phyloP scores from a whole-genome alignment of 768 basidiomycete genomes.

The Tulasnella sp. region DNA sequence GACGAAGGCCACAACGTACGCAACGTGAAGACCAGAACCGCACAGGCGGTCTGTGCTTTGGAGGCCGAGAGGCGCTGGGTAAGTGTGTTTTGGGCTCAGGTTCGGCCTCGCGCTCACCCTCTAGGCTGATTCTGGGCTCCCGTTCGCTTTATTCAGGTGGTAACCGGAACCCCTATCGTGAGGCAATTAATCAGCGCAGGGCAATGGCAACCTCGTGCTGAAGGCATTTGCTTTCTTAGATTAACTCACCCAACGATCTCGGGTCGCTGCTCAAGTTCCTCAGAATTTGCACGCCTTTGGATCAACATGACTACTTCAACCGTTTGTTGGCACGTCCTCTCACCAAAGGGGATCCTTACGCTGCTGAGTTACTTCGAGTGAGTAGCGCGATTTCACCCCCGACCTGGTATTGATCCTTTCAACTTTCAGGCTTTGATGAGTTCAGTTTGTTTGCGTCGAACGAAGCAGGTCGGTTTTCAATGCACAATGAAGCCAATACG shows the following conservation, averaged over 20 bases:
- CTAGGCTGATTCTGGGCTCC: not conserved
- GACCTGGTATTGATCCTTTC: not conserved
- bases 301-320: slow-evolving; percentile 74
- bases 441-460: slow-evolving; percentile 67
- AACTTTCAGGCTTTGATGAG: slow-evolving; percentile 55
- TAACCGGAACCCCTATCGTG: slow-evolving; percentile 85
- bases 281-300: slow-evolving; percentile 72
- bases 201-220: not conserved
- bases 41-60: slow-evolving; percentile 51
- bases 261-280: slow-evolving; percentile 80
- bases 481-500: no score
- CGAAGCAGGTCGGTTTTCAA: slow-evolving; percentile 49
- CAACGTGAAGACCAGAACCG: slow-evolving; percentile 79
- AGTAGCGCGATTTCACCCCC: slow-evolving; percentile 17
- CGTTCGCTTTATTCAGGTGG: slow-evolving; percentile 21
- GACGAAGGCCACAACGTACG: slow-evolving; percentile 87
- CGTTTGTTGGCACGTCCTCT: slow-evolving; percentile 67
- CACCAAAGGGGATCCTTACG: slow-evolving; percentile 52
- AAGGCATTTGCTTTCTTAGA: slow-evolving; percentile 32
- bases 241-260: slow-evolving; percentile 75
- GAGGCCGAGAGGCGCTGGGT: slow-evolving; percentile 62
- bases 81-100: slow-evolving; percentile 17
- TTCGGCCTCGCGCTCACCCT: not conserved
- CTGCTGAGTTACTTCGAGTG: slow-evolving; percentile 62
- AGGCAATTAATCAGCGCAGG: slow-evolving; percentile 26